Conservation (phyloP, 2,329 filamentous ascomycete genomes). For the Exophiala bonariae region DNA sequence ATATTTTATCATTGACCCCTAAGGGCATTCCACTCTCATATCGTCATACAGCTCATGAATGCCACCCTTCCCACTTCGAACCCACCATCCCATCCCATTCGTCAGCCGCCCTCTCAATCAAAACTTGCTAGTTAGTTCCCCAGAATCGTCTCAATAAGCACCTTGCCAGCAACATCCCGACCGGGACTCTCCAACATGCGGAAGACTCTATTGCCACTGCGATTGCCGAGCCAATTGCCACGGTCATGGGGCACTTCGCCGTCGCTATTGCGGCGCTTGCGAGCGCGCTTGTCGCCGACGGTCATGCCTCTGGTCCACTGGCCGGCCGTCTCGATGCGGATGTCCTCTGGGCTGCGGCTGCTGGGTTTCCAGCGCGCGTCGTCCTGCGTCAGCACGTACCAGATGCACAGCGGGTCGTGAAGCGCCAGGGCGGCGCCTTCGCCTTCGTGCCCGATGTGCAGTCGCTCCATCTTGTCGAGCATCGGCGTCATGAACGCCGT, state of each 20-base stretch:
- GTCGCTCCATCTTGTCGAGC: constrained; percentile 66
- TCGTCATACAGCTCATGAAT: no score
- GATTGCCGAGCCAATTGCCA: constrained; percentile 71
- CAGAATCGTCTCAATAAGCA: constrained; percentile 17
- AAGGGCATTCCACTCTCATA: no score
- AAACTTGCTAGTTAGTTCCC: no score
- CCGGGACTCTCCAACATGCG: constrained; percentile 62
- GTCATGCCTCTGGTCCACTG: constrained; percentile 97
- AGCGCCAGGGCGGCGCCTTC: constrained; percentile 60
- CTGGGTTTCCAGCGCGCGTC: constrained; percentile 44
- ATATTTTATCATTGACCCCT: no score
- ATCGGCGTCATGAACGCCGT: constrained; percentile 70
- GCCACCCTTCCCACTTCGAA: no score
- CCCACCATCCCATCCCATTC: background rate
- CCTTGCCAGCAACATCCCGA: constrained; percentile 11
- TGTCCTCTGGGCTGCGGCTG: constrained; percentile 67
- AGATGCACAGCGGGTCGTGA: constrained; percentile 77
- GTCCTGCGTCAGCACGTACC: constrained; percentile 67
- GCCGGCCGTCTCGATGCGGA: constrained; percentile 83
- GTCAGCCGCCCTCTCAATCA: background rate
- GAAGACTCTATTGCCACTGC: constrained; percentile 76
- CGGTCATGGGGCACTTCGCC: constrained; percentile 68
- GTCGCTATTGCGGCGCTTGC: constrained; percentile 45
- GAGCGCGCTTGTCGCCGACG: constrained; percentile 71
- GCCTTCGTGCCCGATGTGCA: constrained; percentile 56